Evolutionary conservation across 352 stramenopile species (phyloP).

Genomic region (Sclerospora graminicola): DNA sequence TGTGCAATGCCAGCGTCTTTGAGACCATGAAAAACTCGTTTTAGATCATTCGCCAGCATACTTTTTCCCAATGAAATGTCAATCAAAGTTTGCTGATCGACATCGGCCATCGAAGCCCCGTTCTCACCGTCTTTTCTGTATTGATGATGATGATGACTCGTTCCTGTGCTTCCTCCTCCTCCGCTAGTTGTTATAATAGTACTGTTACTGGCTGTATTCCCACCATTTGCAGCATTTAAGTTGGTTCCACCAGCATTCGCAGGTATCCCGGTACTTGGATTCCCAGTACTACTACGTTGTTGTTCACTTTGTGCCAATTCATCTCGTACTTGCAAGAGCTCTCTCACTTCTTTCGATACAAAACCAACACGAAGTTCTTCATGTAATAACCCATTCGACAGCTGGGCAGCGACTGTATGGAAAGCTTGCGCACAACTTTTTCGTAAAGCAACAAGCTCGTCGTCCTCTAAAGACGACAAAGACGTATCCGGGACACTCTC

Average conservation of each 20-base stretch:
- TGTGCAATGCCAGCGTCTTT: constrained; percentile 64
- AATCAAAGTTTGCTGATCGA: constrained; percentile 77
- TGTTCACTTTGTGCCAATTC: constrained; percentile 66
- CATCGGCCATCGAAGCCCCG: constrained; percentile 29
- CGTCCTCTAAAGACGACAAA: constrained; percentile 17
- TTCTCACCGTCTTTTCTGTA: constrained; percentile 25
- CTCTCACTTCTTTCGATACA: constrained; percentile 64
- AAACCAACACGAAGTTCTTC: constrained; percentile 75
- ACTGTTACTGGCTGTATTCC: constrained; percentile 8
- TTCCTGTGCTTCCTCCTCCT: constrained; percentile 10
- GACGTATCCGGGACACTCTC: constrained; percentile 8
- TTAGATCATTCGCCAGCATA: constrained; percentile 78
- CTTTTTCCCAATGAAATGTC: constrained; percentile 69
- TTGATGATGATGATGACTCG: constrained; percentile 25
- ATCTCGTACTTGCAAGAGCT: constrained; percentile 71
- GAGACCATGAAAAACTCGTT: constrained; percentile 74
- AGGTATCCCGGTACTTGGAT: background rate
- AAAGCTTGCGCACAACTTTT: constrained; percentile 40
- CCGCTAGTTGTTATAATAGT: constrained; percentile 17
- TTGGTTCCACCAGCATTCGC: background rate
- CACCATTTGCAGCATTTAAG: background rate
- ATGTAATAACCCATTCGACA: constrained; percentile 73
- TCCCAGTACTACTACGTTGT: constrained; percentile 12
- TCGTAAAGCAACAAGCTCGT: constrained; percentile 23
- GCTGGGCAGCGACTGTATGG: constrained; percentile 52